phyloP scores from a whole-genome alignment of 768 basidiomycete genomes.

The Tylopilus intermedius region DNA sequence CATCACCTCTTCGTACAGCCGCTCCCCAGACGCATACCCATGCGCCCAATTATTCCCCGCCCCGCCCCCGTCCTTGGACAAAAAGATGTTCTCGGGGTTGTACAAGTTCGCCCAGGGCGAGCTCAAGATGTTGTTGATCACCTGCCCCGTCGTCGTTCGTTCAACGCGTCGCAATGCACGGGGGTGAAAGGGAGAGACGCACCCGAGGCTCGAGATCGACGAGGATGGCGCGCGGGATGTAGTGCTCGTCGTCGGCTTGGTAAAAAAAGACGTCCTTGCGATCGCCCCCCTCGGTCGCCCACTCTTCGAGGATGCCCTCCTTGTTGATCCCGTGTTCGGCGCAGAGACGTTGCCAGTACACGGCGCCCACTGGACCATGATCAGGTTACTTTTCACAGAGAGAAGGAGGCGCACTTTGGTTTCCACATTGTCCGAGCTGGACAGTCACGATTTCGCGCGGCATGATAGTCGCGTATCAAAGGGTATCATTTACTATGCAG shows the following conservation, averaged over 20 bases:
- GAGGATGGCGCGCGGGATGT: conserved; percentile 94
- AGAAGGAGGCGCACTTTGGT: conserved; percentile 63
- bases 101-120: conserved; percentile 84
- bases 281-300: conserved; percentile 93
- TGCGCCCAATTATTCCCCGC: conserved; percentile 99
- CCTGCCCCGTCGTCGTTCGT: conserved; percentile 42
- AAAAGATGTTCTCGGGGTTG: conserved; percentile 96
- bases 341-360: conserved; percentile 97
- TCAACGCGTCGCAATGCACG: not conserved
- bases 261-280: conserved; percentile 99
- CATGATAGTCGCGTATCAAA: conserved; percentile 37
- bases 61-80: conserved; percentile 96
- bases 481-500: not conserved
- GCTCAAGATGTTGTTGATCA: conserved; percentile 90
- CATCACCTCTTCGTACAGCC: conserved; percentile 92
- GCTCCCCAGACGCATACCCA: conserved; percentile 86
- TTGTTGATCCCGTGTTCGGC: conserved; percentile 97
- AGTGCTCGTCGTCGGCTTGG: conserved; percentile 99
- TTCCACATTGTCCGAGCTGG: conserved; percentile 88
- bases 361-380: conserved; percentile 74
- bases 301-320: conserved; percentile 93
- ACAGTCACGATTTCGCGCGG: conserved; percentile 82
- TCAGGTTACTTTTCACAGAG: not conserved
- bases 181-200: conserved; percentile 24
- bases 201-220: conserved; percentile 96